Percentiles rank a stretch among this genome's conserved stretches.
Evolutionary conservation across 768 basidiomycete genomes (phyloP).

Genomic region (Sarcodon aspratus): DNA sequence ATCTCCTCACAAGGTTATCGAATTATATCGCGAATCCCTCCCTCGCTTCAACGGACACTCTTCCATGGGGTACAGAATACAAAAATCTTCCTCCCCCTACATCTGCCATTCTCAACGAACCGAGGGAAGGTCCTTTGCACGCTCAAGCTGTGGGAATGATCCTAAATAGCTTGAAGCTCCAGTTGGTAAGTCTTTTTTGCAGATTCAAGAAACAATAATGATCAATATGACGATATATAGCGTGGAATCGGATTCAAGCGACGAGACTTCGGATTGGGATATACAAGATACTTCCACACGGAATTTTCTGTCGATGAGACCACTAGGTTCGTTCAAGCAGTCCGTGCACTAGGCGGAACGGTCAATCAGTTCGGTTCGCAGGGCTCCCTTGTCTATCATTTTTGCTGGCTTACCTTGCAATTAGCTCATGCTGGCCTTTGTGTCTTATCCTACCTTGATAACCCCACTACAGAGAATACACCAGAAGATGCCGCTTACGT

Average conservation of each 20-base stretch:
- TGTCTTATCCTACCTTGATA: conserved; percentile 10
- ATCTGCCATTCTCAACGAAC: conserved; percentile 7
- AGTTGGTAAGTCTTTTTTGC: background rate
- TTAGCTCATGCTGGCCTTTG: conserved; percentile 14
- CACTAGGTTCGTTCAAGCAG: conserved; percentile 2
- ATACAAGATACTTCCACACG: conserved; percentile 5
- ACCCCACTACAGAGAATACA: conserved; percentile 8
- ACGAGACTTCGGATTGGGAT: background rate
- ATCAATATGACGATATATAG: background rate
- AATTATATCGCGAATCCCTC: background rate
- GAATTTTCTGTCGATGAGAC: conserved; percentile 9
- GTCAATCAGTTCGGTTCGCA: too few species aligned
- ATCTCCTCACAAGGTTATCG: conserved; percentile 7
- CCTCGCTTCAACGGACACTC: too few species aligned
- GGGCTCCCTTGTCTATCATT: too few species aligned
- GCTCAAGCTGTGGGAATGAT: conserved; percentile 4
- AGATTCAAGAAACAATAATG: background rate
- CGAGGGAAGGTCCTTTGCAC: conserved; percentile 6
- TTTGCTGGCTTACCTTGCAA: background rate
- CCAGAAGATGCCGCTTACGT: conserved; percentile 6
- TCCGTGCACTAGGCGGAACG: background rate
- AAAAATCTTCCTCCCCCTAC: conserved; percentile 10
- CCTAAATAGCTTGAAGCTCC: background rate
- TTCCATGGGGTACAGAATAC: conserved; percentile 11
- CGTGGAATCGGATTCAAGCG: background rate